Base-by-base conservation (phyloP, 345 rosid genomes). In the Syzygium aqueum region DNA sequence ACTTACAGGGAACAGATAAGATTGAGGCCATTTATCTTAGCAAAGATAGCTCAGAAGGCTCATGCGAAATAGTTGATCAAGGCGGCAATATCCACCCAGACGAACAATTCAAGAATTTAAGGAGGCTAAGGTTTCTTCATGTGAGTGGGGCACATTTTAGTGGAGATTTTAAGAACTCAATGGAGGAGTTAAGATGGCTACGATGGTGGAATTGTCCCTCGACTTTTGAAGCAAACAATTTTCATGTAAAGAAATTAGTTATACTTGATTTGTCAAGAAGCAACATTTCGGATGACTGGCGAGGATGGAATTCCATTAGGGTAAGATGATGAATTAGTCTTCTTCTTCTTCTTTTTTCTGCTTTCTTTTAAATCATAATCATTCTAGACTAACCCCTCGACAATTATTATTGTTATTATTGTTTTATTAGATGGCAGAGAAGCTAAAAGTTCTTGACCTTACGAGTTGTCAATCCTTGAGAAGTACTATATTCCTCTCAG, bases 251-350 rank as follows among this genome's bases (percentile, higher is more conserved):
- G 63, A 28, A 57, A 11, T 23, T 57, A 0, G 14, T 25, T 57
- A 14, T 25, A 10, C 63, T 57, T 13, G 14, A 10, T 1, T 57
- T 57, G 63, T 25, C 28, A 5, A 57, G 6, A 23, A 25, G 63
- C 14, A 4, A 25, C 0, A 57, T 25, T 0, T 57, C 63, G 1
- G 5, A 0, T 12, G 11, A 4, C 4, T 57, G 63, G 63, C 28
- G 0, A 0, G 28, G 63, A 4, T 57, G 63, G 63, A 57, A 5
- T 57, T 57, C 0, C 2, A 2, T 57, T 0, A 25, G 0, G 63
- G 63, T 25, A 57, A 57, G 63, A 57, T 57, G 63, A n/a, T 1
- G 5, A 23, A 57, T 14, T 23, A 57, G 12, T 0, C 28, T 0
- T 23, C 23, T 23, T 2, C 0, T 56, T 23, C 0, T 9, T n/a